A percentile compares a stretch with the other conserved stretches of the same genome.
Evolutionary conservation across 2,329 filamentous ascomycete genomes (phyloP).

Genomic region (Golovinomyces cichoracearum): DNA sequence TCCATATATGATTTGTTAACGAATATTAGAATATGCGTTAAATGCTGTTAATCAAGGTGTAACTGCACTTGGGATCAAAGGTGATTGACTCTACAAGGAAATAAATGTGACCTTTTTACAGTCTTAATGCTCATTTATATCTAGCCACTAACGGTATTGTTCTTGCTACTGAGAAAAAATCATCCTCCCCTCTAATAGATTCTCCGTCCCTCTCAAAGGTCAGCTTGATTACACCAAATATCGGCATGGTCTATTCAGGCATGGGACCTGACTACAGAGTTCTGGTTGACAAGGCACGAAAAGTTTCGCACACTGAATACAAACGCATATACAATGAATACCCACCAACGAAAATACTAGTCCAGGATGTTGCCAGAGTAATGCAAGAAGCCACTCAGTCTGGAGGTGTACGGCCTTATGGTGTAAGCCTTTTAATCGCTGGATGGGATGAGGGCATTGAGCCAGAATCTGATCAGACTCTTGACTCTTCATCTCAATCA

Average conservation of each 20-base stretch:
- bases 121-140: slow-evolving; percentile 2
- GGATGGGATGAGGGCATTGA: slow-evolving; percentile 95
- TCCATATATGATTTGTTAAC: slow-evolving; percentile 4
- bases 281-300: slow-evolving; percentile 88
- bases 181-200: slow-evolving; percentile 88
- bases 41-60: slow-evolving; percentile 99
- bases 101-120: not conserved
- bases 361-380: slow-evolving; percentile 88
- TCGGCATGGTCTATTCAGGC: slow-evolving; percentile 97
- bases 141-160: slow-evolving; percentile 94
- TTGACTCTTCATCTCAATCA: slow-evolving; percentile 27
- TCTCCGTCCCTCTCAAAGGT: slow-evolving; percentile 88
- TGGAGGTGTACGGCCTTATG: slow-evolving; percentile 88
- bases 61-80: slow-evolving; percentile 94
- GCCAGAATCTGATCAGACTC: slow-evolving; percentile 45
- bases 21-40: slow-evolving; percentile 66
- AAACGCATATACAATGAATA: slow-evolving; percentile 99
- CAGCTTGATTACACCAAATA: slow-evolving; percentile 93
- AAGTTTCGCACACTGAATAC: slow-evolving; percentile 94
- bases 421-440: slow-evolving; percentile 80
- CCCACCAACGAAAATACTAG: slow-evolving; percentile 95
- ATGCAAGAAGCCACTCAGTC: slow-evolving; percentile 99
- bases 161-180: slow-evolving; percentile 98
- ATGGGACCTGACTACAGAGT: slow-evolving; percentile 98
- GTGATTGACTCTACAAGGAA: slow-evolving; percentile 21